Evolutionary conservation across 176 grass and related monocot genomes (phyloP).

Genomic region (Typha latifolia): DNA sequence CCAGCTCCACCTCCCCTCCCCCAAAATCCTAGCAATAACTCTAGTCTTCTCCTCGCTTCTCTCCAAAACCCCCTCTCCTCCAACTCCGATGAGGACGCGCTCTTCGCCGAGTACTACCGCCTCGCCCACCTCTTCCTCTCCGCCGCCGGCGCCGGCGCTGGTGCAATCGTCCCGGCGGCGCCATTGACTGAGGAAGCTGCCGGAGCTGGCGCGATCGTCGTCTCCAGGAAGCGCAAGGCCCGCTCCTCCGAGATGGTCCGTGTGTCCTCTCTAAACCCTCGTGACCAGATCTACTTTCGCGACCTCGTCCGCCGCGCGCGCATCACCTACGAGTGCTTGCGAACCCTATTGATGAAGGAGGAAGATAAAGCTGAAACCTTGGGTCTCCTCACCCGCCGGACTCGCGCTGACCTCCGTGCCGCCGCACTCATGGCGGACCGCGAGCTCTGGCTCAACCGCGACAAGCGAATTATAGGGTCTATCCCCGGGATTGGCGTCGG

Average conservation of each 20-base stretch:
- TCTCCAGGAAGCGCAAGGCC: slow-evolving; percentile 61
- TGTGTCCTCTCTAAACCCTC: slow-evolving; percentile 54
- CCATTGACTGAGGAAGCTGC: slow-evolving; percentile 8
- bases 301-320: slow-evolving; percentile 73
- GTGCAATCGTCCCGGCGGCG: slow-evolving; percentile 27
- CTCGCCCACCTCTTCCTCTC: slow-evolving; percentile 50
- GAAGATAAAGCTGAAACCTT: slow-evolving; percentile 47
- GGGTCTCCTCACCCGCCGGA: slow-evolving; percentile 33
- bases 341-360: slow-evolving; percentile 42
- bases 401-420: slow-evolving; percentile 64
- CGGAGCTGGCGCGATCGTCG: slow-evolving; percentile 25
- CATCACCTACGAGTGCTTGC: slow-evolving; percentile 87
- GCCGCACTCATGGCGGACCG: slow-evolving; percentile 64
- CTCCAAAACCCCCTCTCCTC: slow-evolving; percentile 21
- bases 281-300: slow-evolving; percentile 89
- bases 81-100: slow-evolving; percentile 42
- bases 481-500: slow-evolving; percentile 79
- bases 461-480: slow-evolving; percentile 74
- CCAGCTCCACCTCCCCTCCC: not conserved
- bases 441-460: slow-evolving; percentile 85
- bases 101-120: slow-evolving; percentile 58
- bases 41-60: slow-evolving; percentile 28
- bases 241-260: slow-evolving; percentile 90
- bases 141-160: slow-evolving; percentile 20
- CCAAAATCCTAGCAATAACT: slow-evolving; percentile 26